Conservation (phyloP, 202 grass and related monocot genomes). For the Setaria italica region DNA sequence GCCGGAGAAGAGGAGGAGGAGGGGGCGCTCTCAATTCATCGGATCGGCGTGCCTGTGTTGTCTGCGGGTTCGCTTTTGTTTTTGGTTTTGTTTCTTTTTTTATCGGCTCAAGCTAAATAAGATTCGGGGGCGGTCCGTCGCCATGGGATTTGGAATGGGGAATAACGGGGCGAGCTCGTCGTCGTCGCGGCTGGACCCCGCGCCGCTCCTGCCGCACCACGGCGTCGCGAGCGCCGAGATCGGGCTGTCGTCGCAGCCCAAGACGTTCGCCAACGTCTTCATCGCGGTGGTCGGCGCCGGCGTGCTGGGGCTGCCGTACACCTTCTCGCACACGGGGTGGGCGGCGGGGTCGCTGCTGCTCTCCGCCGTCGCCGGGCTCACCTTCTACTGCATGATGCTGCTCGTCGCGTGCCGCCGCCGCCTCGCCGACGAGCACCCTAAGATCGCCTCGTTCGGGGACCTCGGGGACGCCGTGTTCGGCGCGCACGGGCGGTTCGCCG, state of each 20-base stretch:
- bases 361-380: conserved; percentile 65
- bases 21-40: conserved; percentile 8
- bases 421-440: conserved; percentile 59
- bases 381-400: conserved; percentile 99
- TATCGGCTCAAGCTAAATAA: background rate
- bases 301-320: conserved; percentile 93
- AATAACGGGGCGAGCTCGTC: conserved; percentile 60
- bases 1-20: conserved; percentile 4
- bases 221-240: background rate
- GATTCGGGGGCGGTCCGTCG: conserved; percentile 4
- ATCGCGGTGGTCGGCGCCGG: conserved; percentile 95
- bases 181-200: conserved; percentile 45
- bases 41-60: background rate
- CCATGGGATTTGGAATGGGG: conserved; percentile 60
- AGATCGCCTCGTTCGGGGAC: conserved; percentile 91
- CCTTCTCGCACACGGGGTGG: conserved; percentile 93
- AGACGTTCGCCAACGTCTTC: conserved; percentile 98
- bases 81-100: too few relatives aligned
- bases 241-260: conserved; percentile 81
- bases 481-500: conserved; percentile 62
- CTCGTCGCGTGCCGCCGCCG: conserved; percentile 80
- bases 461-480: conserved; percentile 72
- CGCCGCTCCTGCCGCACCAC: conserved; percentile 73
- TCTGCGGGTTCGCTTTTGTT: background rate
- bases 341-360: conserved; percentile 70